phyloP scores from a whole-genome alignment of 495 filamentous ascomycete species.

The Mytilinidion resinicola region DNA sequence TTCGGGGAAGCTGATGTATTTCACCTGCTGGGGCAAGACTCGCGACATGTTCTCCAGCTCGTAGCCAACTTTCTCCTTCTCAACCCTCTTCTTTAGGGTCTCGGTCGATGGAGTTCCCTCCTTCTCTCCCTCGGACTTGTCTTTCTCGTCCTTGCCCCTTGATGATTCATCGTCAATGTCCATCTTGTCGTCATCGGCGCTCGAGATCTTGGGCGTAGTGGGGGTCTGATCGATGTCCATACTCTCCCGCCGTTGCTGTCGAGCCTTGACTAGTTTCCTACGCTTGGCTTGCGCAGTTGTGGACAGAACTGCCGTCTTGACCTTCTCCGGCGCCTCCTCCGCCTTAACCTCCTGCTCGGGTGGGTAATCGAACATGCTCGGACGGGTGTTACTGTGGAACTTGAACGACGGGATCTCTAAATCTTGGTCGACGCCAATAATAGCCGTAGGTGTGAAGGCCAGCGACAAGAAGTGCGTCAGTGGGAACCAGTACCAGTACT shows the following conservation, averaged over 20 bases:
- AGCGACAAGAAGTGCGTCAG: constrained; percentile 95
- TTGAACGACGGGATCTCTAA: constrained; percentile 94
- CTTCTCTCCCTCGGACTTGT: constrained; percentile 49
- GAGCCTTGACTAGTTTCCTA: constrained; percentile 59
- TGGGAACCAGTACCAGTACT: constrained; percentile 99
- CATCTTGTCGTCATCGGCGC: constrained; percentile 73
- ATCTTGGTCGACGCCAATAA: constrained; percentile 90
- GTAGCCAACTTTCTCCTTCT: constrained; percentile 96
- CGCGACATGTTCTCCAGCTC: constrained; percentile 95
- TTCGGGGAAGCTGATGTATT: constrained; percentile 83
- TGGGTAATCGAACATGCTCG: constrained; percentile 95
- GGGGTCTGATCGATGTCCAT: constrained; percentile 63
- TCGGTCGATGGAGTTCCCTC: constrained; percentile 39
- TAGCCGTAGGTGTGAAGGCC: constrained; percentile 86
- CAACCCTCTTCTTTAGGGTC: constrained; percentile 68
- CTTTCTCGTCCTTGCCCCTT: constrained; percentile 51
- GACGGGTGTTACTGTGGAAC: constrained; percentile 87
- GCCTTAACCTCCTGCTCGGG: constrained; percentile 91
- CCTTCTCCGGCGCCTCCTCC: constrained; percentile 86
- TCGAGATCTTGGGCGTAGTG: constrained; percentile 55
- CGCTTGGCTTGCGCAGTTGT: constrained; percentile 97
- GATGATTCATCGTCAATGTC: constrained; percentile 67
- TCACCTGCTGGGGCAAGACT: constrained; percentile 87
- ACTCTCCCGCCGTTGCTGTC: constrained; percentile 39
- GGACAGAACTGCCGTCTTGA: constrained; percentile 92